Percentiles rank a stretch among this genome's conserved stretches.
Conservation (phyloP, 2,329 filamentous ascomycete genomes). For the Xylariales sp. region DNA sequence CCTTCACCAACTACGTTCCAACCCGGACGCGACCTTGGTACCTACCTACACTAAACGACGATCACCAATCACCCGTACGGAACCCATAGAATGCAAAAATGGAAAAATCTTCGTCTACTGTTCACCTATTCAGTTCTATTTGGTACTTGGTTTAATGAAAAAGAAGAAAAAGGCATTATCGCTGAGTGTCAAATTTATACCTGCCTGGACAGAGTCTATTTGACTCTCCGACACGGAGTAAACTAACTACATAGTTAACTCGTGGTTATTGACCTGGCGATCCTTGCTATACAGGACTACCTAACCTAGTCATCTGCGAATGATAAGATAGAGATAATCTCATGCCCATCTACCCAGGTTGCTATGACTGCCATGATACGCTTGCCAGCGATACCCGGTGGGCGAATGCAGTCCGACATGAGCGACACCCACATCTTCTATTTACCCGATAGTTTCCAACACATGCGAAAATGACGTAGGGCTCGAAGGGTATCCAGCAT, state of each 20-base stretch:
- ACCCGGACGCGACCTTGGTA: background rate
- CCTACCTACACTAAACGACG: background rate
- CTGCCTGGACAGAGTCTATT: background rate
- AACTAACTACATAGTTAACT: background rate
- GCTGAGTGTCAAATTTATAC: background rate
- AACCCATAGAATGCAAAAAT: background rate
- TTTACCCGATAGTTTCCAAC: background rate
- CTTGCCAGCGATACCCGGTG: background rate
- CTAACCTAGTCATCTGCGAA: background rate
- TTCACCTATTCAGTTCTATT: background rate
- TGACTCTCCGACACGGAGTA: background rate
- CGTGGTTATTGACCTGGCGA: background rate
- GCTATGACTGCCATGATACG: background rate
- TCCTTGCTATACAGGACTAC: slow-evolving; percentile 8
- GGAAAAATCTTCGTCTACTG: background rate
- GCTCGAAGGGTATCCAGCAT: background rate
- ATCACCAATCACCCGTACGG: background rate
- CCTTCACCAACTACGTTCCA: background rate
- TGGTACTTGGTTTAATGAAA: background rate
- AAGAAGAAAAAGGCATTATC: background rate
- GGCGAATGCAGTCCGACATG: background rate
- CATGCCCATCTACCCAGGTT: background rate
- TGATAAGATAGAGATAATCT: background rate
- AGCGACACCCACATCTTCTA: background rate
- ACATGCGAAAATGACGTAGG: background rate